Evolutionary conservation across 331 rosid genomes (phyloP), one percentile per base, ranked within the genome.

Genomic region (Malus hybrid): DNA sequence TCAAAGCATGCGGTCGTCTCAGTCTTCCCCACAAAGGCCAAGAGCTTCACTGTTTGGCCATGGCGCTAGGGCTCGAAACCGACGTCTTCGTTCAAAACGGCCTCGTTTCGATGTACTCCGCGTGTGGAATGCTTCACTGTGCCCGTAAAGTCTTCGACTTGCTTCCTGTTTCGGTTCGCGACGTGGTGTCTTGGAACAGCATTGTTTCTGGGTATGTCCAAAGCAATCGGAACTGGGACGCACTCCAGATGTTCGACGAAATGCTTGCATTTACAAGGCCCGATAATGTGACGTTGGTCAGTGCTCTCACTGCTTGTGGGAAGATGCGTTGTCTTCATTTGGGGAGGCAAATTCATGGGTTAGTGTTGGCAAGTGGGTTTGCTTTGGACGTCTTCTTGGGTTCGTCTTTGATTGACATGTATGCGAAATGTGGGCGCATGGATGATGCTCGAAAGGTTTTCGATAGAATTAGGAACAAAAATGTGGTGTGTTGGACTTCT

Each of bases 401-500:
- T 22, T 78, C 81, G 7, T 78, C 81, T 16, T 6, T 78, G 55
- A 56, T 78, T 0, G 81, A 78, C 56, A 63, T 71, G 81, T 71
- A 71, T 1, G 71, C 33, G 2, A 78, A 78, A n/a, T 78, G 72
- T 10, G 81, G 81, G 39, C 44, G 15, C 8, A 50, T 78, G 58
- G 32, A 24, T 18, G 32, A 52, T 3, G 66, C 81, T 4, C n/a
- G 68, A 53, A 78, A 34, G 70, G 68, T 72, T 19, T 72, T 78
- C 28, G 82, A 78, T 24, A 63, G 66, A 63, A 71, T 71, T 70
- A 16, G 13, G 5, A 13, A 63, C 10, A 63, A 48, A 78, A 78
- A 78, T 53, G 80, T 77, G 18, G 77, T 78, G 70, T 70, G 72
- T 26, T 78, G 81, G 77, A 78, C 77, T 63, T 78, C 68, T 30